Percentiles rank a stretch among this genome's conserved stretches.
These are phyloP conservation scores for Fomitopsis palustris DNA, from an alignment of 1,284 basidiomycete species.

Conservation along the genomic window DNA sequence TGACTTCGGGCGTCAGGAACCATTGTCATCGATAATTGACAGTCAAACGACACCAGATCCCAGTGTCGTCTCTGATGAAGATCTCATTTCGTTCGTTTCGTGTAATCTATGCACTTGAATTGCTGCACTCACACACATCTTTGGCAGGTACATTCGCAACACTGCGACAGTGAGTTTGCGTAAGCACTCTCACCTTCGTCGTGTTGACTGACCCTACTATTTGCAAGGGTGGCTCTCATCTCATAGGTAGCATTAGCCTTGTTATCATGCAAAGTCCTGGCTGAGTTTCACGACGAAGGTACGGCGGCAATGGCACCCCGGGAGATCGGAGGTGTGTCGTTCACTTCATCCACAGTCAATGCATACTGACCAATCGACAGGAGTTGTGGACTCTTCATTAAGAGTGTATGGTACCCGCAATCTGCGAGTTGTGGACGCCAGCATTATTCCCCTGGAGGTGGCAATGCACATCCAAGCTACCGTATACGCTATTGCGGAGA, in stretches of 20 bases:
- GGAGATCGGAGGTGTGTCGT: slow-evolving; percentile 6
- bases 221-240: not conserved
- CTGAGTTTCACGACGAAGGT: not conserved
- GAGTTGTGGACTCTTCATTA: slow-evolving; percentile 58
- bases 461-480: slow-evolving; percentile 32
- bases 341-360: not conserved
- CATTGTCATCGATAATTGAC: no score
- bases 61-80: not conserved
- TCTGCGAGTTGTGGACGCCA: slow-evolving; percentile 50
- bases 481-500: slow-evolving; percentile 17
- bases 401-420: slow-evolving; percentile 57
- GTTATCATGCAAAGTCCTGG: not conserved
- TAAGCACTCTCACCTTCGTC: not conserved
- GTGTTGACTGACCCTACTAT: not conserved
- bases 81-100: no score
- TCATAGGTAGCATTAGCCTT: not conserved
- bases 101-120: no score
- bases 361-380: slow-evolving; percentile 17
- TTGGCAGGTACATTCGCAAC: slow-evolving; percentile 1
- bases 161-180: not conserved
- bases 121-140: not conserved
- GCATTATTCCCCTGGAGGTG: slow-evolving; percentile 45
- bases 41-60: no score
- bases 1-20: no score
- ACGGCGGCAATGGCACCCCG: slow-evolving; percentile 12